Evolutionary conservation across 2,329 filamentous ascomycete genomes (phyloP).

Genomic region (Epichloe aotearoae): DNA sequence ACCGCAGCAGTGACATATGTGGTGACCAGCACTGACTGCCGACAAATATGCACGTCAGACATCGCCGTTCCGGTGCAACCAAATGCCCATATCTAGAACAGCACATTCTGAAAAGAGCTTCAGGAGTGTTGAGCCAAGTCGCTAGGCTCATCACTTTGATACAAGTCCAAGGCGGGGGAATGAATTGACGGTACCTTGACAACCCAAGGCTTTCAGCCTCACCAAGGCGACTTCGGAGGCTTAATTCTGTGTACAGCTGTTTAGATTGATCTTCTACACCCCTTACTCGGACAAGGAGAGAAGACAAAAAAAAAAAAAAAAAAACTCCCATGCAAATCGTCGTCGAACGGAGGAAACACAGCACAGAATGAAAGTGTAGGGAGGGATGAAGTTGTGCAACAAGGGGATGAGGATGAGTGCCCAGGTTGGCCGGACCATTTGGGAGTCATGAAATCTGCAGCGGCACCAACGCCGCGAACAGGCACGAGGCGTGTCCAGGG

Average conservation of each 20-base stretch:
- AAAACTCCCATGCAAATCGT: too few relatives aligned
- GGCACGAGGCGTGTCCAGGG: conserved; percentile 3
- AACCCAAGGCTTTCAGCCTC: background rate
- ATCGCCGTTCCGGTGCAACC: background rate
- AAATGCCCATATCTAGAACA: background rate
- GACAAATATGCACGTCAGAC: conserved; percentile 7
- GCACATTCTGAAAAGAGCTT: background rate
- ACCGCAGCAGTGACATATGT: conserved; percentile 7
- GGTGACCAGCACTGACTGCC: conserved; percentile 10
- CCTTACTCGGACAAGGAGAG: too few relatives aligned
- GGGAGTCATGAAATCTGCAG: conserved; percentile 4
- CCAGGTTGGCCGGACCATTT: background rate
- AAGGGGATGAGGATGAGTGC: background rate
- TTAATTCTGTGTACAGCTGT: background rate
- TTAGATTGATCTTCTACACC: background rate
- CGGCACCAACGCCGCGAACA: conserved; percentile 1
- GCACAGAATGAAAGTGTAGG: background rate
- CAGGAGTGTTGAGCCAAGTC: background rate
- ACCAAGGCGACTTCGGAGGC: background rate
- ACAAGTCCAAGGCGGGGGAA: background rate
- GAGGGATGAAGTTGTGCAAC: background rate
- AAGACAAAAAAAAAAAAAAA: fast-evolving
- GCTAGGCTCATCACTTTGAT: background rate
- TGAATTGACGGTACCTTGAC: background rate
- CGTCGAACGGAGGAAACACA: background rate